Conservation (phyloP, 352 stramenopile species). For the Lagenidium sp. region DNA sequence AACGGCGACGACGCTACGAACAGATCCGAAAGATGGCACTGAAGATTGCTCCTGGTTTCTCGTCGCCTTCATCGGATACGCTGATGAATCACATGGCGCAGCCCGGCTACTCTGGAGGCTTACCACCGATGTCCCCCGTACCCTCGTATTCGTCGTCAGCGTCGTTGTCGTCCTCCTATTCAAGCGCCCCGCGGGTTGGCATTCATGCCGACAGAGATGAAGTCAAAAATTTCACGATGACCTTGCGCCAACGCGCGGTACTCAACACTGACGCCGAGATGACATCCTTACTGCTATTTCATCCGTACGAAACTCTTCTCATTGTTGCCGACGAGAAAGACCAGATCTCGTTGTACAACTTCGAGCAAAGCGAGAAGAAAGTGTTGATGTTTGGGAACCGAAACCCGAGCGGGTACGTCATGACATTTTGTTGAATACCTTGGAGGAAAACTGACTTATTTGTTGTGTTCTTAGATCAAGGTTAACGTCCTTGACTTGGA, state of each 20-base stretch:
- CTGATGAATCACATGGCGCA: no score
- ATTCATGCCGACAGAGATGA: slow-evolving; percentile 65
- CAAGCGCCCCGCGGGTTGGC: no score
- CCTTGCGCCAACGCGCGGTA: slow-evolving; percentile 86
- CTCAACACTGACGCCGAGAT: slow-evolving; percentile 91
- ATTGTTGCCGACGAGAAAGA: slow-evolving; percentile 94
- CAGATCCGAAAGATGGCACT: slow-evolving; percentile 26
- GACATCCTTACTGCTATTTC: slow-evolving; percentile 95
- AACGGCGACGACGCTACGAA: slow-evolving; percentile 52
- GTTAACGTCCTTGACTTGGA: slow-evolving; percentile 94
- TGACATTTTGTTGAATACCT: no score
- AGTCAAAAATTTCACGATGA: slow-evolving; percentile 71
- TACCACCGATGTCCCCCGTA: neutral
- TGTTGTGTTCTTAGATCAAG: slow-evolving; percentile 33
- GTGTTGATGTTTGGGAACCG: slow-evolving; percentile 78
- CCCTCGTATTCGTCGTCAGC: neutral
- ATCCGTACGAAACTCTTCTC: slow-evolving; percentile 92
- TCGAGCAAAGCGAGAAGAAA: slow-evolving; percentile 84
- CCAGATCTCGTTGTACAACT: slow-evolving; percentile 94
- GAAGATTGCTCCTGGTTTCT: neutral
- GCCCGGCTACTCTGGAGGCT: neutral
- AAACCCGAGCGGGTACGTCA: slow-evolving; percentile 71
- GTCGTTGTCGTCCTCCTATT: no score
- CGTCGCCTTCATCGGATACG: neutral
- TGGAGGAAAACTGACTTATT: no score